Base-by-base conservation (phyloP, 495 filamentous ascomycete species). In the Penicillium herquei region DNA sequence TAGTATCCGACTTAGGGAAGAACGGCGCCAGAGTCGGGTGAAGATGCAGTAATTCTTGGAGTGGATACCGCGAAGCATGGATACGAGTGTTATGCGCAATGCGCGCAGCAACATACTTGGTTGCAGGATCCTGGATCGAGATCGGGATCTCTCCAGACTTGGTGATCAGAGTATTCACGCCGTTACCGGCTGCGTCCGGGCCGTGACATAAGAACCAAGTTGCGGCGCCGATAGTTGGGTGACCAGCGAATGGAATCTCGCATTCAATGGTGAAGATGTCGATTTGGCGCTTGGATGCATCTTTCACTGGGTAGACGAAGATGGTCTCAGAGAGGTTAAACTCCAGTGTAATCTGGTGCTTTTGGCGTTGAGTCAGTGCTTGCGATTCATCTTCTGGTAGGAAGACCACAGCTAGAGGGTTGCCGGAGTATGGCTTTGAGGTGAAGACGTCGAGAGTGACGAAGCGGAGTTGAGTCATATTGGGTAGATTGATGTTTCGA, bases 261-360 rank as follows among this genome's bases (percentile, higher is more conserved):
- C 57, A 57, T 30, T 75, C 66, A 13, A 75, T 67, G 30, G 83
- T 86, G 76, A 90, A 91, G 71, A 91, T 93, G 69, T 90, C 84
- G 63, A 91, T 83, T n/a, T 66, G 66, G 35, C 73, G 67, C 33
- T 67, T 68, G 26, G 18, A 40, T 11, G 51, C 35, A 6, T 62
- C 58, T 3, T 26, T 50, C 3, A 47, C 55, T 17, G 67, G 64
- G 58, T 91, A 82, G 12, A 94, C 70, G 70, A 93, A 96, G 49
- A 92, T 87, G 1, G 85, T 92, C 64, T 94, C 90, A 4, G 88
- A 91, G 59, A 91, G 78, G 58, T 93, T 93, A 85, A 94, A 94
- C 70, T 96, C 91, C 32, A 67, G 62, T 3, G 89, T 83, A 35
- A 95, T 86, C 41, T 60, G 68, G 69, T 74, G 73, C 40, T 76